A percentile compares a stretch with the other conserved stretches of the same genome.
These are phyloP conservation scores for Populus davidiana DNA, from an alignment of 345 rosid genomes.

Conservation along the genomic window DNA sequence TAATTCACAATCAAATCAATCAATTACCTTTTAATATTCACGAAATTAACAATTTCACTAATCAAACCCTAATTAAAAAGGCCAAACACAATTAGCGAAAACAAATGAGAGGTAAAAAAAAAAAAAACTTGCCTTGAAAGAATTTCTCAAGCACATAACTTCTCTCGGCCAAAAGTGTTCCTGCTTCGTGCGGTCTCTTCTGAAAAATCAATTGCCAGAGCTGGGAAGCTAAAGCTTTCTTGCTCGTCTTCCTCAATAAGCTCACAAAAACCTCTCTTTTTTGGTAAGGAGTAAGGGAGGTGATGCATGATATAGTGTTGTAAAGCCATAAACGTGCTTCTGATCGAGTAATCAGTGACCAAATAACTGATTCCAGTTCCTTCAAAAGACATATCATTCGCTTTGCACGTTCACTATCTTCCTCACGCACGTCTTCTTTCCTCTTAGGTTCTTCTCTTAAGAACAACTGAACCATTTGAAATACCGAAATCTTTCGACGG, in stretches of 20 bases:
- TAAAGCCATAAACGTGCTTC: constrained; percentile 91
- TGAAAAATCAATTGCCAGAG: constrained; percentile 59
- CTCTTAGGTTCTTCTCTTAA: constrained; percentile 39
- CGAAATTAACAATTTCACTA: neutral
- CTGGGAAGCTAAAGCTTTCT: constrained; percentile 49
- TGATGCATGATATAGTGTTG: constrained; percentile 44
- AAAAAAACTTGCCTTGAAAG: constrained; percentile 52
- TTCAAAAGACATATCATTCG: constrained; percentile 43
- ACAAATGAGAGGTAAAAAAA: neutral
- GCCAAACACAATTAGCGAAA: neutral
- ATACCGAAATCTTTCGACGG: too few relatives aligned
- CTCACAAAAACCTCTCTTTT: constrained; percentile 53
- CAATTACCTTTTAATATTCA: neutral
- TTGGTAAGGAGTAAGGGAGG: constrained; percentile 39
- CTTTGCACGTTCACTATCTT: constrained; percentile 8
- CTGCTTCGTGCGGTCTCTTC: constrained; percentile 49
- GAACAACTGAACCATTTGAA: constrained; percentile 47
- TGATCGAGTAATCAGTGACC: constrained; percentile 58
- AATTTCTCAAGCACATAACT: constrained; percentile 66
- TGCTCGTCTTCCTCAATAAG: constrained; percentile 43
- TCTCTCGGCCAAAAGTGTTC: constrained; percentile 51
- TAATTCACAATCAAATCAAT: neutral
- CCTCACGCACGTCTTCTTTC: constrained; percentile 15
- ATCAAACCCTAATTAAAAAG: neutral
- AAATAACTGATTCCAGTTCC: constrained; percentile 48